These are phyloP conservation scores for Przewalskia tangutica DNA, from an alignment of 257 asterid genomes.

Conservation along the genomic window DNA sequence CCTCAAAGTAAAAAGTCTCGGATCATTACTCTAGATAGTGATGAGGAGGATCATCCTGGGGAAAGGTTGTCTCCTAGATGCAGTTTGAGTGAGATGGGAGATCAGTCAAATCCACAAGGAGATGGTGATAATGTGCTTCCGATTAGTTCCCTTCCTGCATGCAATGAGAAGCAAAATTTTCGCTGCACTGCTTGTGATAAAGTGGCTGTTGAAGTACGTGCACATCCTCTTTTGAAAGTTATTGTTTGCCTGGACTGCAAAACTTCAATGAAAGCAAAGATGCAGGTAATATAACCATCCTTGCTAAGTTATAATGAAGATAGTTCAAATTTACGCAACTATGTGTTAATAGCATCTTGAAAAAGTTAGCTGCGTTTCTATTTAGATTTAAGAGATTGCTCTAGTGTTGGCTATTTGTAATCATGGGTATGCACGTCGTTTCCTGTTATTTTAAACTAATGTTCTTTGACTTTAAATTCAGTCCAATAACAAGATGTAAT, in stretches of 20 bases:
- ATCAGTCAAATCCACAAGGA: conserved; percentile 3
- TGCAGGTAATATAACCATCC: conserved; percentile 8
- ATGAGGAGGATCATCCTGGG: conserved; percentile 27
- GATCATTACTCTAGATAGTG: conserved; percentile 25
- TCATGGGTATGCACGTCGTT: not conserved
- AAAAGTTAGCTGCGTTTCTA: not conserved
- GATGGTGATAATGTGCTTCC: not conserved
- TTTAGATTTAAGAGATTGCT: not conserved
- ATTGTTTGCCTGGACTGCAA: conserved; percentile 29
- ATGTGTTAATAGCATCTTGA: not conserved
- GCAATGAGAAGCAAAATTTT: conserved; percentile 4
- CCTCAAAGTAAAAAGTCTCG: conserved; percentile 7
- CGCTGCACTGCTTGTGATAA: conserved; percentile 39
- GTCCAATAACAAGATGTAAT: not conserved
- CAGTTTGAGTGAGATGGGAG: conserved; percentile 8
- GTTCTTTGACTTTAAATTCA: not conserved
- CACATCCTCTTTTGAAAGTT: conserved; percentile 36
- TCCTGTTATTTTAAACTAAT: not conserved
- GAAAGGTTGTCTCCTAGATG: conserved; percentile 13
- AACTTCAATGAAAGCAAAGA: conserved; percentile 20
- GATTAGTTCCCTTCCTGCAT: not conserved
- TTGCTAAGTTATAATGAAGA: not conserved
- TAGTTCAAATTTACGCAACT: not conserved
- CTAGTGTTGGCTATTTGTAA: not conserved
- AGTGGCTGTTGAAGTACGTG: conserved; percentile 18